Base-by-base conservation (phyloP, 1,284 basidiomycete species). In the Neotropicomus parvogracilis region DNA sequence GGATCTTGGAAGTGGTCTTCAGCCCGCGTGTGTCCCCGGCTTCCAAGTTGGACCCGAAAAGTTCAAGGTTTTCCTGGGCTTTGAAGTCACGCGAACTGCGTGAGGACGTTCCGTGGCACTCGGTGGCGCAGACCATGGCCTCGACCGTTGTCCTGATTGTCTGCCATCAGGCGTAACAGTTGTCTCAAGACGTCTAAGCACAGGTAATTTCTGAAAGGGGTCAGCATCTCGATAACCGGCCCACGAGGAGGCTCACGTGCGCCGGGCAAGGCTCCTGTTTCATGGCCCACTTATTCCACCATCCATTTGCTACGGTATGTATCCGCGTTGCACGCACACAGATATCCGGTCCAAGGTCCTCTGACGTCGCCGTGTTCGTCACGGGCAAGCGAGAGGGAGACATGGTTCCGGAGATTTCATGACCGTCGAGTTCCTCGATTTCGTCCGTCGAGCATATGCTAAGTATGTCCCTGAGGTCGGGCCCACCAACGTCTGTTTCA, bases 221-320 rank as follows among this genome's bases (percentile, higher is more conserved):
- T 66, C 19, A 59, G 50, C 34, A 36, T 36, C 40, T 48, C 46
- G 50, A 57, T 29, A 28, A 51, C 45, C 29, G 41, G 27, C 37
- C 29, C 48, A 48, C 36, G 39, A 53, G 47, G 36, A 35, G 26
- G 44, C 65, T 57, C 53, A 69, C 66, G 24, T 46, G 54, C 16
- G 28, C 53, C 44, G 38, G 10, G 27, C 40, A 43, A 45, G 55
- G 49, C 29, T 55, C 53, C 31, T 53, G 50, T 29, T 57, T 65
- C 55, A 69, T 60, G 27, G 67, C 72, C 77, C 78, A 87, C 53
- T 70, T 74, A 20, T 75, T 68, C 70, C 77, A 74, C 83, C 83
- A 86, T 14, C 81, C 82, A 37, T 70, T 69, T 38, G 77, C 75
- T 31, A 85, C 79, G 21, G 67, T 68, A 40, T 73, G 68, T 31